Evolutionary conservation across 1,284 basidiomycete species (phyloP), one percentile per base, ranked within the genome.

Genomic region (Leccinum fuscescens): DNA sequence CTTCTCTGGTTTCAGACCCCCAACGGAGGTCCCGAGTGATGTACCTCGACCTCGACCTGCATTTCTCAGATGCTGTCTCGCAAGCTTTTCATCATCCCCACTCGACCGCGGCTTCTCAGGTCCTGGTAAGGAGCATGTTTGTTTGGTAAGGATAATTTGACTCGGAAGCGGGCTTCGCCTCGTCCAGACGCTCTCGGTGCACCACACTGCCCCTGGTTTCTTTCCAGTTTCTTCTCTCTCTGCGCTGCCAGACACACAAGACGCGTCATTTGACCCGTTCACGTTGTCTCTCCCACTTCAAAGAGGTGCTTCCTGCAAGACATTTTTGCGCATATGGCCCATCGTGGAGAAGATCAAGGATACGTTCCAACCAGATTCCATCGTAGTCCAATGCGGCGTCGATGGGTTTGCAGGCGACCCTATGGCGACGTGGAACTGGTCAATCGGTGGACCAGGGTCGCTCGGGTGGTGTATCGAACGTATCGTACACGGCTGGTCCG

Each of bases 1-100:
- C 64, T 22, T 56, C 39, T 53, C 55, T 39, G 4, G 51, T 56
- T 51, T 63, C 54, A 27, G 55, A 12, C 15, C 53, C 55, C 24
- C 44, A 61, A n/a, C 64, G 75, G 52, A 84, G 86, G 67, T 80
- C 89, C 1, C 83, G 90, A 2, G 81, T 94, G 22, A 85, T 96
- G 83, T 97, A 97, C 74, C 80, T 98, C 54, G 95, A 98, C 72
- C 77, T 98, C 14, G 95, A 98, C 72, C 78, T 98, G 2, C 96
- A 98, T 73, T 94, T 92, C 69, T 90, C 91, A 4, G 95, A 98
- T 69, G 94, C 88, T 0, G 93, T 96, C 35, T 89, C 89, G 0
- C 82, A 87, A 24, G 91, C 92, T 0, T 96, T 96, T 71, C 76
- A 79, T 63, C 68, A 77, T 62, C 74, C 79, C 0, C 67, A 65